Base-by-base conservation (phyloP, 495 filamentous ascomycete species). In the Hypoxylon subgilvum region DNA sequence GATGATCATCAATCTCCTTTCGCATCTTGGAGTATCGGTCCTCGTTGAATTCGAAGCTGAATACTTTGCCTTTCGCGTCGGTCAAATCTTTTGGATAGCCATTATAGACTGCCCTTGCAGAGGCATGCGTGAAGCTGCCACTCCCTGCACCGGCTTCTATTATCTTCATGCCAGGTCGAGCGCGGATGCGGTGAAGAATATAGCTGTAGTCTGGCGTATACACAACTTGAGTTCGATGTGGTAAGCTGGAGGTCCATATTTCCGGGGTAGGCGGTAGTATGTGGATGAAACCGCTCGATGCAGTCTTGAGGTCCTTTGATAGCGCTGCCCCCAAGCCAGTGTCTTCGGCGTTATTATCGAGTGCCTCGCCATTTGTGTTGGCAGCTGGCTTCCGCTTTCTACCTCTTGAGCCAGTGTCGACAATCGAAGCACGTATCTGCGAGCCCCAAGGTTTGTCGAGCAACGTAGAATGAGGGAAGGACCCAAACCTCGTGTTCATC, bases 141-240 rank as follows among this genome's bases (percentile, higher is more conserved):
- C 91, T 96, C 0, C 94, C 94, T 0, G 93, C 90, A 16, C 94
- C 94, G 1, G 94, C 95, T 74, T 98, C 94, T 41, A 98, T 94
- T 8, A 98, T 68, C 7, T 81, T 82, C 7, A 80, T 83, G 2
- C 94, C 95, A 0, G 94, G 91, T 17, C 89, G 75, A 2, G 86
- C 93, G 10, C 90, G 84, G 41, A 98, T 79, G 39, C 91, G 82
- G 68, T 96, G 91, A 17, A 98, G 81, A 30, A 98, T 87, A 68
- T 94, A 98, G 73, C 92, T 96, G 74, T 96, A 96, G 72, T 98
- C 94, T 7, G 95, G 91, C 1, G 91, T 96, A 68, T 98, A 98
- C 58, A 98, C 94, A 41, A 98, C 93, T 73, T 98, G 94, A 6
- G 94, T 98, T 41, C 94, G 82, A 70, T 98, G 94, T 2, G 92